A percentile compares a stretch with the other conserved stretches of the same genome.
Conservation (phyloP, 768 basidiomycete genomes). For the Saitozyma sp. region DNA sequence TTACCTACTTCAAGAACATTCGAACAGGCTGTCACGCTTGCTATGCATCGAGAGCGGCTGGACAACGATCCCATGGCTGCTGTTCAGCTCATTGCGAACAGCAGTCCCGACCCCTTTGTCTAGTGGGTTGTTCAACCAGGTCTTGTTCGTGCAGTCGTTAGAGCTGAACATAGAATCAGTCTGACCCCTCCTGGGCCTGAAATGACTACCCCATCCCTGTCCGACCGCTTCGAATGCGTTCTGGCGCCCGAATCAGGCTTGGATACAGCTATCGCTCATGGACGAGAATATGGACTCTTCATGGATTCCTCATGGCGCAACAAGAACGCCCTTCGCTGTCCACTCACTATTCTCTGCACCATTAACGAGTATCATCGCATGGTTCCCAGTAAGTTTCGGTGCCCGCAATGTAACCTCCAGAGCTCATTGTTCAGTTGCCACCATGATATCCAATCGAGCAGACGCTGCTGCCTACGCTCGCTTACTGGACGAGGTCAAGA, state of each 20-base stretch:
- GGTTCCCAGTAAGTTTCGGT: slow-evolving; percentile 10
- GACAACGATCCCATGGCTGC: too few species aligned
- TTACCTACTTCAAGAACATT: slow-evolving; percentile 3
- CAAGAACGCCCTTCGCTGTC: slow-evolving; percentile 16
- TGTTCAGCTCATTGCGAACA: too few species aligned
- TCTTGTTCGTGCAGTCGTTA: slow-evolving; percentile 2
- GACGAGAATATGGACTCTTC: slow-evolving; percentile 4
- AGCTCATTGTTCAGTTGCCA: slow-evolving; percentile 7
- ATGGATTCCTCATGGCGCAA: slow-evolving; percentile 20
- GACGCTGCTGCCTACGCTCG: slow-evolving; percentile 8
- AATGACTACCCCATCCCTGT: too few species aligned
- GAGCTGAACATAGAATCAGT: background rate
- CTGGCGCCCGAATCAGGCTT: slow-evolving; percentile 5
- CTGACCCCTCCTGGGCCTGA: background rate
- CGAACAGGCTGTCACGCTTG: background rate
- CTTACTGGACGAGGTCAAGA: slow-evolving; percentile 3
- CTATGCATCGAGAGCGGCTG: too few species aligned
- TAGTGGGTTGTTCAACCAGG: background rate
- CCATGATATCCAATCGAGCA: slow-evolving; percentile 8
- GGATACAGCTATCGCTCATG: slow-evolving; percentile 10
- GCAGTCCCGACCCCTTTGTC: too few species aligned
- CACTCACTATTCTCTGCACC: slow-evolving; percentile 14
- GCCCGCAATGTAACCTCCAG: background rate
- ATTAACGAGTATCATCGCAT: slow-evolving; percentile 12
- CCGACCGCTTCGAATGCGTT: slow-evolving; percentile 14